phyloP scores from a whole-genome alignment of 768 basidiomycete species.

The Trametes cingulata region DNA sequence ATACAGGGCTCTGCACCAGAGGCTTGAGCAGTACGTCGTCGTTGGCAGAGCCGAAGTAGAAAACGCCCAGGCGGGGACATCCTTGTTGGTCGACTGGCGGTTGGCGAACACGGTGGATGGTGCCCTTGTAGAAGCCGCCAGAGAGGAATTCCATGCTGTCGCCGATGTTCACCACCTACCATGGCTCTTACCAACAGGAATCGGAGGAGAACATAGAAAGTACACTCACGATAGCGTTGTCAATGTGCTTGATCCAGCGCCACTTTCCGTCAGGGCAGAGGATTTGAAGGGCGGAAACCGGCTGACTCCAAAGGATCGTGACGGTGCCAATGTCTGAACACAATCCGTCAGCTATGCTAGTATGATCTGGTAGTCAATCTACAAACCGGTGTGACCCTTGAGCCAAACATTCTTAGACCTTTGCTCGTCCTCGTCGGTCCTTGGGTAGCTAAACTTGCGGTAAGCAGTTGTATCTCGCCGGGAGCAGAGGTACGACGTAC shows the following conservation, averaged over 20 bases:
- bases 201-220: background rate
- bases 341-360: too few species aligned
- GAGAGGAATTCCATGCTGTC: slow-evolving; percentile 39
- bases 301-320: slow-evolving; percentile 40
- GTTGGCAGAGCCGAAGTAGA: slow-evolving; percentile 38
- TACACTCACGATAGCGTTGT: slow-evolving; percentile 34
- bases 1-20: slow-evolving; percentile 32
- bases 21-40: slow-evolving; percentile 34
- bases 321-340: slow-evolving; percentile 24
- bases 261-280: slow-evolving; percentile 35
- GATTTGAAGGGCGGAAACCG: slow-evolving; percentile 37
- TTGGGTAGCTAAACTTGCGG: slow-evolving; percentile 29
- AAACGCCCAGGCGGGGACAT: slow-evolving; percentile 38
- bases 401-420: slow-evolving; percentile 37
- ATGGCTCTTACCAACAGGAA: background rate
- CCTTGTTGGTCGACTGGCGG: slow-evolving; percentile 38
- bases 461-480: background rate
- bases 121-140: slow-evolving; percentile 40
- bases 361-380: background rate
- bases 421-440: slow-evolving; percentile 34
- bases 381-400: slow-evolving; percentile 38
- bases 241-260: slow-evolving; percentile 37
- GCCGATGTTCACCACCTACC: slow-evolving; percentile 43
- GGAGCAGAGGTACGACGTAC: slow-evolving; percentile 2
- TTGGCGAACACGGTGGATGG: slow-evolving; percentile 41